These are phyloP conservation scores for Lasiodiplodia theobromae DNA, from an alignment of 2,329 filamentous ascomycete species.

Conservation along the genomic window DNA sequence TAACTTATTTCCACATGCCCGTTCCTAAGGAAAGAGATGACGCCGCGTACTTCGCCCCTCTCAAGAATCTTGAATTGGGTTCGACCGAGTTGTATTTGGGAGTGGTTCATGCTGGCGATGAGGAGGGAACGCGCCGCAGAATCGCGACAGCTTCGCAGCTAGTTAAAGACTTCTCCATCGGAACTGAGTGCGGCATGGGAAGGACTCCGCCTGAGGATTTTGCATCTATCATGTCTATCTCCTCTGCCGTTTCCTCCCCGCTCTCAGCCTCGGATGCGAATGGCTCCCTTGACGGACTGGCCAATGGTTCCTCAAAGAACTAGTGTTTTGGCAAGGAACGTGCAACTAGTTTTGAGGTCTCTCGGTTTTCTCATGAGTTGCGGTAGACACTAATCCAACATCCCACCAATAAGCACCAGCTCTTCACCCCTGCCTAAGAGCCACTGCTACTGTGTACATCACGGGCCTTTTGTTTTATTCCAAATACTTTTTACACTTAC, in stretches of 20 bases:
- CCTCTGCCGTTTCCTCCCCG: constrained; percentile 22
- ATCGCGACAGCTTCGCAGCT: constrained; percentile 22
- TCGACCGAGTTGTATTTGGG: constrained; percentile 29
- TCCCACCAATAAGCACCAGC: background rate
- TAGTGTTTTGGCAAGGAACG: background rate
- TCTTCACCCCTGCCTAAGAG: background rate
- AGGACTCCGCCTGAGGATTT: constrained; percentile 43
- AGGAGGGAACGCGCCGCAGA: constrained; percentile 27
- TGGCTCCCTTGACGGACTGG: background rate
- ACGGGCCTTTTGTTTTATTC: background rate
- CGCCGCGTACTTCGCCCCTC: constrained; percentile 22
- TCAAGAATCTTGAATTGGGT: constrained; percentile 19
- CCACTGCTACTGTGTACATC: background rate
- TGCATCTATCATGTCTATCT: constrained; percentile 36
- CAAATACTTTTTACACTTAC: no score
- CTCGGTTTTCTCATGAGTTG: background rate
- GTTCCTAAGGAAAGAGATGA: constrained; percentile 30
- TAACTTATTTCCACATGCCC: constrained; percentile 55
- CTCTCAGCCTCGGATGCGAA: background rate
- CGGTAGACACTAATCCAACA: background rate
- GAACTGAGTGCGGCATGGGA: constrained; percentile 42
- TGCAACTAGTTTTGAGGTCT: background rate
- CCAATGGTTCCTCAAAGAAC: background rate
- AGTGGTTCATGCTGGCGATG: constrained; percentile 23
- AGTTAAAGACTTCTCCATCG: constrained; percentile 19